Conservation (phyloP, 305 asterid genomes). For the Solanum aculeatissimum region DNA sequence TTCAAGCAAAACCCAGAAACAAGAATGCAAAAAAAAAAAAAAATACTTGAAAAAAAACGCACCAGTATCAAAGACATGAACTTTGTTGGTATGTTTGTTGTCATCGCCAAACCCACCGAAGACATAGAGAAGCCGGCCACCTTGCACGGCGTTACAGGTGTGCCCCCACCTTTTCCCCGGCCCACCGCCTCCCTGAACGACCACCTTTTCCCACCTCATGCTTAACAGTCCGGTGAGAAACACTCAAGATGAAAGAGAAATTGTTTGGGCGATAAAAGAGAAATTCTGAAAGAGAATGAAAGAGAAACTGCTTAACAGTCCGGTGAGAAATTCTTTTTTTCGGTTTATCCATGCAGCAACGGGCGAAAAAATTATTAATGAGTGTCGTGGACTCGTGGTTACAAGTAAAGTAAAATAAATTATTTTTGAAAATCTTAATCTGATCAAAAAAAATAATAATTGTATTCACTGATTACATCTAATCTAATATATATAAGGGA, state of each 20-base stretch:
- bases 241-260: no score
- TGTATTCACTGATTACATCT: no score
- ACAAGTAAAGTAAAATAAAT: no score
- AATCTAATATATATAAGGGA: no score
- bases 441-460: no score
- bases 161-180: slow-evolving; percentile 99
- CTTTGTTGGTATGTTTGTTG: slow-evolving; percentile 76
- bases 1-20: not conserved
- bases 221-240: not conserved
- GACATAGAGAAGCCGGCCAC: slow-evolving; percentile 77
- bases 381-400: no score
- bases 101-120: slow-evolving; percentile 90
- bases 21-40: not conserved
- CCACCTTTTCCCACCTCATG: slow-evolving; percentile 86
- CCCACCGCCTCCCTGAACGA: slow-evolving; percentile 37
- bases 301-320: slow-evolving; percentile 10
- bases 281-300: no score
- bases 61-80: slow-evolving; percentile 84
- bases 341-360: no score
- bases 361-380: no score
- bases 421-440: no score
- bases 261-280: no score
- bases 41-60: not conserved
- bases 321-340: not conserved
- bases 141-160: slow-evolving; percentile 85